Conservation (phyloP, 2,329 filamentous ascomycete genomes). For the Penicillium sumatraense region DNA sequence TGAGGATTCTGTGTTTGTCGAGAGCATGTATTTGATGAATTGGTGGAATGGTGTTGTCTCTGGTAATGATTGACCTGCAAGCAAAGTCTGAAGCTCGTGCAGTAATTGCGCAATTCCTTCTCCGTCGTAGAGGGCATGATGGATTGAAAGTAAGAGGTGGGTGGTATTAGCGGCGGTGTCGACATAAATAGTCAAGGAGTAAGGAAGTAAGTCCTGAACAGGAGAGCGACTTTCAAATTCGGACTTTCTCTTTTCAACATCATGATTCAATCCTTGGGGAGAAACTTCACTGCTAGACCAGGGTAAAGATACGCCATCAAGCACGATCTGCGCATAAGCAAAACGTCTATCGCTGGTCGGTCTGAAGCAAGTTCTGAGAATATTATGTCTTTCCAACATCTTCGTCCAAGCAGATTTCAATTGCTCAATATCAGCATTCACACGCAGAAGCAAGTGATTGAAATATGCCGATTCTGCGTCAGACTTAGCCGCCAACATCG, state of each 20-base stretch:
- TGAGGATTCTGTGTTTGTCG: conserved; percentile 52
- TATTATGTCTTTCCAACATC: conserved; percentile 70
- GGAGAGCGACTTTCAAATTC: conserved; percentile 23
- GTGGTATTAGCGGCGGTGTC: conserved; percentile 11
- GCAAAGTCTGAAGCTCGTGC: conserved; percentile 68
- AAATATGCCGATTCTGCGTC: conserved; percentile 63
- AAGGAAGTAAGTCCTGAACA: conserved; percentile 33
- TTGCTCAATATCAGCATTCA: conserved; percentile 55
- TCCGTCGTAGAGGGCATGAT: conserved; percentile 88
- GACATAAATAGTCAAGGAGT: conserved; percentile 31
- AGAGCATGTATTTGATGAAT: conserved; percentile 67
- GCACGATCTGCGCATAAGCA: conserved; percentile 74
- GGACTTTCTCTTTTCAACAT: conserved; percentile 52
- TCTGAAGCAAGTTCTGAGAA: conserved; percentile 77
- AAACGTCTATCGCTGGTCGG: conserved; percentile 63
- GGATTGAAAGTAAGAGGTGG: conserved; percentile 58
- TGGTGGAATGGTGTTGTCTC: conserved; percentile 60
- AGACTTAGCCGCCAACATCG: conserved; percentile 72
- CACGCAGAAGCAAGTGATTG: conserved; percentile 70
- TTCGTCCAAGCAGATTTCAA: conserved; percentile 66
- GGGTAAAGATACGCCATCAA: conserved; percentile 53
- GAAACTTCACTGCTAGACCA: conserved; percentile 55
- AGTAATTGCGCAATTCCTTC: conserved; percentile 73
- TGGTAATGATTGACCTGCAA: conserved; percentile 54
- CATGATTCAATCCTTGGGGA: conserved; percentile 33